A percentile compares a stretch with the other conserved stretches of the same genome.
phyloP scores from a whole-genome alignment of 2,329 filamentous ascomycete genomes.

The Diplodia sapinea region DNA sequence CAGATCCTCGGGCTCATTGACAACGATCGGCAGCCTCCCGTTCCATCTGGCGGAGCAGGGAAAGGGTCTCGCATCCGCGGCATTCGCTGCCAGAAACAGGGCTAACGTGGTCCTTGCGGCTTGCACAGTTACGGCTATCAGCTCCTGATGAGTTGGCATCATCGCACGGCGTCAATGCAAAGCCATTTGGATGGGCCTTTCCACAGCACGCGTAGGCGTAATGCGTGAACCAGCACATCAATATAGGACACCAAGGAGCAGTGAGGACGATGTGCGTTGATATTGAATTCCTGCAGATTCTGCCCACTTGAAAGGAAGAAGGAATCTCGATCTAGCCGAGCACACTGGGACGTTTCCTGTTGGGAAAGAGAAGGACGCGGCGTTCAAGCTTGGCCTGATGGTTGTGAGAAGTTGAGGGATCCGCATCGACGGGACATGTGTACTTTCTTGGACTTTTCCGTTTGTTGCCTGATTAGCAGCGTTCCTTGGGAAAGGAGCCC shows the following conservation, averaged over 20 bases:
- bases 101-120: conserved; percentile 24
- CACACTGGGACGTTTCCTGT: not conserved
- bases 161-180: conserved; percentile 3
- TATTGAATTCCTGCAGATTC: conserved; percentile 1
- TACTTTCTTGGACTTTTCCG: not conserved
- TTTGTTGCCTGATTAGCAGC: not conserved
- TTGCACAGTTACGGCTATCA: conserved; percentile 9
- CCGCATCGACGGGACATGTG: not conserved
- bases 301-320: not conserved
- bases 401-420: not conserved
- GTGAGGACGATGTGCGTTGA: not conserved
- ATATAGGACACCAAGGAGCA: not conserved
- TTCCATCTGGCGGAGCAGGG: conserved; percentile 3
- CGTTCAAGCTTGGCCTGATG: not conserved
- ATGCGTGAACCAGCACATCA: conserved; percentile 29
- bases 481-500: not conserved
- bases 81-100: conserved; percentile 2
- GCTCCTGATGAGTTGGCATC: not conserved
- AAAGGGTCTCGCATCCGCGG: conserved; percentile 11
- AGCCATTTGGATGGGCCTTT: conserved; percentile 19
- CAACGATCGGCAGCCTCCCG: conserved; percentile 5
- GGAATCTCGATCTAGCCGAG: not conserved
- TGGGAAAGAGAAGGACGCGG: too few species aligned
- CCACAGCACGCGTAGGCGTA: conserved; percentile 23
- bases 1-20: not conserved